These are phyloP conservation scores for Neonectria coccinea DNA, from an alignment of 2,329 filamentous ascomycete genomes.

Conservation along the genomic window DNA sequence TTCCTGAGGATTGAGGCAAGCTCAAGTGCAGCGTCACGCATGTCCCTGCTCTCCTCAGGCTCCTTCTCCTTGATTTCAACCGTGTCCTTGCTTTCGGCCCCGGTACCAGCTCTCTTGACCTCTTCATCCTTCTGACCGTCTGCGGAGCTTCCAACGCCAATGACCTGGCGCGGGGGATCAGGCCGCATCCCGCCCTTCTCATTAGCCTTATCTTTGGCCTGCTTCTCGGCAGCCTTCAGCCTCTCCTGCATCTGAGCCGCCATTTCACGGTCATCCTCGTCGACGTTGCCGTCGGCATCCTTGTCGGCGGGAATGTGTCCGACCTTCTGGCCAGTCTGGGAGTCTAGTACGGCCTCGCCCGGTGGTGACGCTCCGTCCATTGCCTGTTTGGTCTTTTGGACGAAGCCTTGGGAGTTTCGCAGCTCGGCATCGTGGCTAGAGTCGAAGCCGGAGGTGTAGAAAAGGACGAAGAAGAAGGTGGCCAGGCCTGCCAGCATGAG, in stretches of 20 bases:
- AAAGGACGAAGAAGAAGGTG: slow-evolving; percentile 75
- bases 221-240: slow-evolving; percentile 75
- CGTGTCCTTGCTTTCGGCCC: slow-evolving; percentile 34
- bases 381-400: slow-evolving; percentile 69
- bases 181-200: slow-evolving; percentile 72
- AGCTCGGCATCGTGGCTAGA: slow-evolving; percentile 61
- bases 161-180: slow-evolving; percentile 67
- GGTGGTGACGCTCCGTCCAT: slow-evolving; percentile 55
- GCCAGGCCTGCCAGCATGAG: slow-evolving; percentile 73
- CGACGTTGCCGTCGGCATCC: slow-evolving; percentile 66
- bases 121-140: slow-evolving; percentile 58
- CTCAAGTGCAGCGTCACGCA: slow-evolving; percentile 75
- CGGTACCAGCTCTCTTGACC: slow-evolving; percentile 54
- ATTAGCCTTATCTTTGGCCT: slow-evolving; percentile 76
- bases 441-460: slow-evolving; percentile 74
- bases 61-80: slow-evolving; percentile 49
- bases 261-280: slow-evolving; percentile 66
- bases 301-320: slow-evolving; percentile 59
- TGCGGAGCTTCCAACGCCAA: slow-evolving; percentile 70
- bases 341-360: slow-evolving; percentile 56
- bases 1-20: slow-evolving; percentile 85
- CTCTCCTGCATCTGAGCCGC: slow-evolving; percentile 67
- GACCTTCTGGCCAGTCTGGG: slow-evolving; percentile 53
- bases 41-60: slow-evolving; percentile 64
- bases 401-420: slow-evolving; percentile 65